These are phyloP conservation scores for Sphagnum fallax DNA, from an alignment of 228 moss, liverwort and hornwort species.

Conservation along the genomic window DNA sequence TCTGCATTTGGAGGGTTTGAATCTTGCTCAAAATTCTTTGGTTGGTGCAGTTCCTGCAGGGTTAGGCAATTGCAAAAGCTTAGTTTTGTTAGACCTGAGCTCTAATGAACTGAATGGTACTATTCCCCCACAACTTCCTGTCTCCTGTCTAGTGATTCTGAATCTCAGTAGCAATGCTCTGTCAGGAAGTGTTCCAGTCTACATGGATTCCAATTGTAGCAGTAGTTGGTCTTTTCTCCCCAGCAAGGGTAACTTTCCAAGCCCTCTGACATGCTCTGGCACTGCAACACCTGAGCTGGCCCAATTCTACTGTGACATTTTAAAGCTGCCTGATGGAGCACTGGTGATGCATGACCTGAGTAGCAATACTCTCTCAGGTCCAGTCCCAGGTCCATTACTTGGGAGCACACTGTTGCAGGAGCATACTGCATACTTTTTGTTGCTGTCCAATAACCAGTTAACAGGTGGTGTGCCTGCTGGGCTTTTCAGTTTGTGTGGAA, in stretches of 20 bases:
- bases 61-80: slow-evolving; percentile 44
- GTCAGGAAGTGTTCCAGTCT: slow-evolving; percentile 31
- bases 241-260: slow-evolving; percentile 15
- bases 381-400: slow-evolving; percentile 28
- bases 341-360: slow-evolving; percentile 44
- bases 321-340: slow-evolving; percentile 17
- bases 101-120: slow-evolving; percentile 48
- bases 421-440: slow-evolving; percentile 34
- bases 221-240: slow-evolving; percentile 36
- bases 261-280: slow-evolving; percentile 37
- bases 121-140: slow-evolving; percentile 40
- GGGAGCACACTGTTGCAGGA: slow-evolving; percentile 33
- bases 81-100: slow-evolving; percentile 52
- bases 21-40: slow-evolving; percentile 48
- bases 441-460: slow-evolving; percentile 44
- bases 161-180: slow-evolving; percentile 46
- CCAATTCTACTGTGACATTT: slow-evolving; percentile 16
- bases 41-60: slow-evolving; percentile 40
- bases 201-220: slow-evolving; percentile 19
- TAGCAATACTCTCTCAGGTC: slow-evolving; percentile 39
- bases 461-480: slow-evolving; percentile 34
- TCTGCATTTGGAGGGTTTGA: slow-evolving; percentile 45
- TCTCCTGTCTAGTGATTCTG: slow-evolving; percentile 37
- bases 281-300: slow-evolving; percentile 18
- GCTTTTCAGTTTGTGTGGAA: slow-evolving; percentile 43